These are phyloP conservation scores for Botrytis porri DNA, from an alignment of 2,329 filamentous ascomycete genomes.

Conservation along the genomic window DNA sequence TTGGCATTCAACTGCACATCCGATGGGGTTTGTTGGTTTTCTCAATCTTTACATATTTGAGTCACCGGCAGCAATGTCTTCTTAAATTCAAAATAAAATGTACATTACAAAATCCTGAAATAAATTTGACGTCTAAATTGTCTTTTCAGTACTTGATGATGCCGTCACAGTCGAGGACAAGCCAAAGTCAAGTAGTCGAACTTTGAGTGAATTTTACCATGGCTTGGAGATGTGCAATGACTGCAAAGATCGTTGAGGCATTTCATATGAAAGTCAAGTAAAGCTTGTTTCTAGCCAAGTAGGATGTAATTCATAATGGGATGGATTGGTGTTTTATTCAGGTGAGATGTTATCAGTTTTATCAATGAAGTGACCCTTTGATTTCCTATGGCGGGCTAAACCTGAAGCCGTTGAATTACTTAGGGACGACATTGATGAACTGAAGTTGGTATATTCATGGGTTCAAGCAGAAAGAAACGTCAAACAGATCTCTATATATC, in stretches of 20 bases:
- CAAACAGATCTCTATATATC: not conserved
- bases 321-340: no score
- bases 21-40: not conserved
- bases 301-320: not conserved
- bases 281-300: no score
- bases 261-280: not conserved
- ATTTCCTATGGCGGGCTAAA: not conserved
- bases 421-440: not conserved
- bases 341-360: no score
- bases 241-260: not conserved
- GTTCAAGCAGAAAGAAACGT: not conserved
- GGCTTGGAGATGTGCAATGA: not conserved
- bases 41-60: not conserved
- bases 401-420: not conserved
- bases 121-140: not conserved
- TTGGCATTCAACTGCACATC: slow-evolving; percentile 5
- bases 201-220: not conserved
- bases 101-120: not conserved
- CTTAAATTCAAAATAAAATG: not conserved
- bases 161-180: not conserved
- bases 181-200: not conserved
- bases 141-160: not conserved
- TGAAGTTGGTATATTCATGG: not conserved
- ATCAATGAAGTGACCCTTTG: no score
- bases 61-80: not conserved